These are phyloP conservation scores for Mortierella sp. DNA, from an alignment of 371 early-diverging fungal genomes.

Conservation along the genomic window DNA sequence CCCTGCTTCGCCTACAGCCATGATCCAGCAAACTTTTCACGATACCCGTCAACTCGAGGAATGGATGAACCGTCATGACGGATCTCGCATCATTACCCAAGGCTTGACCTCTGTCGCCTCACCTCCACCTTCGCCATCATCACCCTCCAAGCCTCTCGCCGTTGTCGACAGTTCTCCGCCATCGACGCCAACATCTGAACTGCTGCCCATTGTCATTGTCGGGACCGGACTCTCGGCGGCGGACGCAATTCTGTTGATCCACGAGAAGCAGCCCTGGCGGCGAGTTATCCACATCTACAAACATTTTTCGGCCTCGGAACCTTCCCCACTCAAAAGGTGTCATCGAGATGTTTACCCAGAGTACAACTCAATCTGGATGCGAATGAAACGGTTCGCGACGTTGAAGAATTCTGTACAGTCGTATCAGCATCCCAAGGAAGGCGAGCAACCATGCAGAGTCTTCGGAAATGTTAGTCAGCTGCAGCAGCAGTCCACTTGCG, in stretches of 20 bases:
- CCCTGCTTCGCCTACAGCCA: conserved; percentile 18
- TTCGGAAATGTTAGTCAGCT: conserved; percentile 9
- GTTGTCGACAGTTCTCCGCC: neutral
- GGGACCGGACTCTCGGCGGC: conserved; percentile 60
- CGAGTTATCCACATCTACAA: conserved; percentile 51
- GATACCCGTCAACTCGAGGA: conserved; percentile 53
- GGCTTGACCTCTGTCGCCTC: neutral
- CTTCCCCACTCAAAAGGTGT: conserved; percentile 53
- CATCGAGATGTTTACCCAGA: conserved; percentile 57
- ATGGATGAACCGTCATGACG: conserved; percentile 41
- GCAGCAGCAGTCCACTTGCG: neutral
- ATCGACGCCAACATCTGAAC: neutral
- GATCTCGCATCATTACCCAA: too few species aligned
- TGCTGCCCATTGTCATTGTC: conserved; percentile 50
- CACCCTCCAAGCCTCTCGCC: neutral
- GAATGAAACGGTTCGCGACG: conserved; percentile 48
- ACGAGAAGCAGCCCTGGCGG: conserved; percentile 49
- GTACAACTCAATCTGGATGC: conserved; percentile 50
- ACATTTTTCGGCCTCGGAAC: conserved; percentile 49
- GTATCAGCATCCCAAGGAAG: conserved; percentile 21
- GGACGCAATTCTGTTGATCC: conserved; percentile 55
- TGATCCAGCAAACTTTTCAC: conserved; percentile 51
- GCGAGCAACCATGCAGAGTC: neutral
- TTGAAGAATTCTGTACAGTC: conserved; percentile 41
- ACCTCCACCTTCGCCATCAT: conserved; percentile 24